Evolutionary conservation across 2,329 filamentous ascomycete species (phyloP).

Genomic region (Phialophora tarda): DNA sequence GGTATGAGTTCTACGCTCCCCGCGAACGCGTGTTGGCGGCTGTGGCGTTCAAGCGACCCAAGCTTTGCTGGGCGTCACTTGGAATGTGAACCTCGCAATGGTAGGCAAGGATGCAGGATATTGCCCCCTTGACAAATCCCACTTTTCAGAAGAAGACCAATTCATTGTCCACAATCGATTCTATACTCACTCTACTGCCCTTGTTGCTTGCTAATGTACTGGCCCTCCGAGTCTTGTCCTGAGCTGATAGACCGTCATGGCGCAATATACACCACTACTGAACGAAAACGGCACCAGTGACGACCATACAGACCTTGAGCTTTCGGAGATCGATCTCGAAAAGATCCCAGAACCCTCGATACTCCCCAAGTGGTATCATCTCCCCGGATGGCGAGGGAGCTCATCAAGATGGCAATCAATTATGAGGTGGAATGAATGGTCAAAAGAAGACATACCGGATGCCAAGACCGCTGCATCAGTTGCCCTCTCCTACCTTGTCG

Average conservation of each 20-base stretch:
- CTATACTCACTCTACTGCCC: background rate
- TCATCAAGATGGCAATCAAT: background rate
- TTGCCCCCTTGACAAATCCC: background rate
- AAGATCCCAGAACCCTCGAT: background rate
- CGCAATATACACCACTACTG: background rate
- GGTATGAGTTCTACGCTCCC: background rate
- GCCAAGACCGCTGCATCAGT: background rate
- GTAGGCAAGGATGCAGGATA: background rate
- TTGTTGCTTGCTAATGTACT: background rate
- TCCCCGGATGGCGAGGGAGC: background rate
- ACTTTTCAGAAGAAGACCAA: background rate
- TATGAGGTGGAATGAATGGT: background rate
- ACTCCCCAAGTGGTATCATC: background rate
- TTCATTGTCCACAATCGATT: background rate
- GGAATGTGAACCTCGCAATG: background rate
- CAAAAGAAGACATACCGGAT: background rate
- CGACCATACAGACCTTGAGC: background rate
- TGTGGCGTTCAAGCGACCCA: background rate
- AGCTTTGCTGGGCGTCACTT: background rate
- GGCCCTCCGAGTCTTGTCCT: background rate
- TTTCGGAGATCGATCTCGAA: background rate
- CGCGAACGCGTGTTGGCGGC: background rate
- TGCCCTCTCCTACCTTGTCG: background rate
- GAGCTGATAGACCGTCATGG: background rate
- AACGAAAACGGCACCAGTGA: background rate